These are phyloP conservation scores for Aegle marmelos DNA, from an alignment of 345 rosid species.

Conservation along the genomic window DNA sequence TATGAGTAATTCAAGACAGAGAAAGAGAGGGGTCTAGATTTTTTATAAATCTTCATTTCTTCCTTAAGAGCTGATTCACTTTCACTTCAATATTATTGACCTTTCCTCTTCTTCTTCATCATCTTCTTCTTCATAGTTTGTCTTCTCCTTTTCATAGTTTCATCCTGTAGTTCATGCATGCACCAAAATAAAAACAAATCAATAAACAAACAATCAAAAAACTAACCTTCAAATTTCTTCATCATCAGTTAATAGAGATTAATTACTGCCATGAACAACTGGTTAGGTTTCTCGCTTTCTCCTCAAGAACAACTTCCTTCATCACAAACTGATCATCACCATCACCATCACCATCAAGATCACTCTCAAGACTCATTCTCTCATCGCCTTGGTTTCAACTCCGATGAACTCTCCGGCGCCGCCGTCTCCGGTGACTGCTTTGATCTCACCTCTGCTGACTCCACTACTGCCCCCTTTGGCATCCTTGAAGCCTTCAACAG, in stretches of 20 bases:
- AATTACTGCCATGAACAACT: constrained; percentile 47
- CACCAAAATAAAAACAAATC: background rate
- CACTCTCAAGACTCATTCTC: constrained; percentile 27
- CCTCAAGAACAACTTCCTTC: constrained; percentile 48
- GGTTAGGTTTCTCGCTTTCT: constrained; percentile 84
- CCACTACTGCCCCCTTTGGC: constrained; percentile 48
- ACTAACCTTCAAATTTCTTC: background rate
- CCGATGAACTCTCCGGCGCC: constrained; percentile 31
- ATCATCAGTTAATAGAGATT: background rate
- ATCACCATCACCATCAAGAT: constrained; percentile 27
- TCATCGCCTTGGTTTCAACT: constrained; percentile 30
- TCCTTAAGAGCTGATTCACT: constrained; percentile 13
- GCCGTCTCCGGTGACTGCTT: constrained; percentile 51
- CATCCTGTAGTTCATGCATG: constrained; percentile 24
- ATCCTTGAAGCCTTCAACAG: constrained; percentile 58
- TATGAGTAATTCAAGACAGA: constrained; percentile 1
- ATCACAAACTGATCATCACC: constrained; percentile 26
- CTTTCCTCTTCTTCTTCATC: constrained; percentile 21
- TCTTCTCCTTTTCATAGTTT: constrained; percentile 3
- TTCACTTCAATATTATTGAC: constrained; percentile 21
- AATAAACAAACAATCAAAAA: background rate
- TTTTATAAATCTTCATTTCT: constrained; percentile 32
- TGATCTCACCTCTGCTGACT: constrained; percentile 38
- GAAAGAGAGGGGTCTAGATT: background rate
- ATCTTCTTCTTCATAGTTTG: background rate